phyloP scores from a whole-genome alignment of 2,329 filamentous ascomycete species.

The Hypoxylon sp. region DNA sequence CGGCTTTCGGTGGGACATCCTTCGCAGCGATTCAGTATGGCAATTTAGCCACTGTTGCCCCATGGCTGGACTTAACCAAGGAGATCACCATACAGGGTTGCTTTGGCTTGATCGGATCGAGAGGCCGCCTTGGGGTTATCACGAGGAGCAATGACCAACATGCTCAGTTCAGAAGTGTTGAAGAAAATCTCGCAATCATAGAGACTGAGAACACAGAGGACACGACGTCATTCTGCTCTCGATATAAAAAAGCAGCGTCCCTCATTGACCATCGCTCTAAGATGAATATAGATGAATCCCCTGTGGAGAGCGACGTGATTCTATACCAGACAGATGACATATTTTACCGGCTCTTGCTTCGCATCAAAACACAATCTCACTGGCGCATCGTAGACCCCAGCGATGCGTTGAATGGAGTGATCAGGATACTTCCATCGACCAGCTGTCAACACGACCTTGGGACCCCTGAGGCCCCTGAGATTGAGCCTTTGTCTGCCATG shows the following conservation, averaged over 20 bases:
- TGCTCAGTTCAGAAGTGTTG: conserved; percentile 3
- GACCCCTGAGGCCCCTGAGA: background rate
- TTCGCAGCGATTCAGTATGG: conserved; percentile 10
- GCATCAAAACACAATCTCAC: background rate
- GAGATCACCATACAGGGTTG: background rate
- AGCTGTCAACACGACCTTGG: background rate
- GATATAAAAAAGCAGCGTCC: background rate
- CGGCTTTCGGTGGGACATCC: background rate
- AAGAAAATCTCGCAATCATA: conserved; percentile 11
- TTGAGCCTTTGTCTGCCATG: background rate
- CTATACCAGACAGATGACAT: conserved; percentile 3
- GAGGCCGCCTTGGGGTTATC: conserved; percentile 7
- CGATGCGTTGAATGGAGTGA: conserved; percentile 2
- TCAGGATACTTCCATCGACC: conserved; percentile 6
- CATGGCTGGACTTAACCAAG: conserved; percentile 4
- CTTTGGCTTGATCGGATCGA: conserved; percentile 7
- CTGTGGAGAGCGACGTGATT: conserved; percentile 5
- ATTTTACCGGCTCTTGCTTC: conserved; percentile 8
- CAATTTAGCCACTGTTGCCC: background rate
- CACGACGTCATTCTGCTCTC: background rate
- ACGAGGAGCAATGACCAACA: background rate
- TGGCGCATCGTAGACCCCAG: conserved; percentile 11
- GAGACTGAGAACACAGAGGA: conserved; percentile 7
- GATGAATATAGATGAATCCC: background rate
- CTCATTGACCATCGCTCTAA: background rate